Evolutionary conservation across 78 protist species (phyloP), one percentile per base, ranked within the genome.

Genomic region (Dictyostelium brefeldianum): DNA sequence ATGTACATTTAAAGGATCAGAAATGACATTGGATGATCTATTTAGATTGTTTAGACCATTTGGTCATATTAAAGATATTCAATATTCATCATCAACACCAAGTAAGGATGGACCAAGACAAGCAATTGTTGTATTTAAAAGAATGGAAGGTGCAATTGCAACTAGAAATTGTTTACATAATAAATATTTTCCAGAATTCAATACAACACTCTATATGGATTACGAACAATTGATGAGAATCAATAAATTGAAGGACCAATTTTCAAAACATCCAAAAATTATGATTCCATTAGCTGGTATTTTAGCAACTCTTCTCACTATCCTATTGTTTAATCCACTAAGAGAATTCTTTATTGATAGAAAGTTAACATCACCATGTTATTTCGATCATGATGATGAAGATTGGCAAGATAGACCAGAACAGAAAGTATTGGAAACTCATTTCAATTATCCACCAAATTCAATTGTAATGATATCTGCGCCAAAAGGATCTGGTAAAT

Each of bases 111-210:
- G 53, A 11, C 93, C 93, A 48, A 74, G 70, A 46, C 67, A 54
- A 59, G 78, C 80, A 5, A 53, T 46, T 7, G 56, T 87, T 18
- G 11, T 29, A 31, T 87, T 87, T 56, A 59, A 77, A 25, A 48
- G 93, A 64, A 78, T 87, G 93, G 93, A 87, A 77, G 93, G 93
- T 50, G 93, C 93, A 10, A 65, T 87, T n/a, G 71, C 93, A 20
- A 70, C 93, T 6, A 87, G 78, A 64, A 87, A 87, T 77, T 87
- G 93, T 77, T 36, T 87, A 65, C 93, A 87, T 36, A 74, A 87
- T 31, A 77, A 87, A 65, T 87, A 77, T 50, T 77, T 87, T 8
- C 83, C 83, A 10, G 93, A 87, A 36, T 77, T 70, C 41, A 81
- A 81, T 47, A 77, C 93, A 10, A 64, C 93, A 57, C 48, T 87